phyloP scores from a whole-genome alignment of 139 green algal genomes.

The Micromonas pusilla region DNA sequence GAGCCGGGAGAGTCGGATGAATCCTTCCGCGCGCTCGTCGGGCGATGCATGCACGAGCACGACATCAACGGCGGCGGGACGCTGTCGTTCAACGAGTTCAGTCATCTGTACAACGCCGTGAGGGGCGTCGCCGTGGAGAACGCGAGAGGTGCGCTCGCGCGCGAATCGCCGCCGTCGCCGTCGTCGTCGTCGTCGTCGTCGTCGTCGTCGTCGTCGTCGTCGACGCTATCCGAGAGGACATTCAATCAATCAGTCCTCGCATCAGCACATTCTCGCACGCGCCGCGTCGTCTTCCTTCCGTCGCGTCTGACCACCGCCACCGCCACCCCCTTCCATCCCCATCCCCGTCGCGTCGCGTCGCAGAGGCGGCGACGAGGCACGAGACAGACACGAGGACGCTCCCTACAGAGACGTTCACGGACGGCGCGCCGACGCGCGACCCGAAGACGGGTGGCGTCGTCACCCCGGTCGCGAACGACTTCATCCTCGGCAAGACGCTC shows the following conservation, averaged over 20 bases:
- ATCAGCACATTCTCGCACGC: background rate
- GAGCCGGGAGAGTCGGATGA: background rate
- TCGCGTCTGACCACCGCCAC: background rate
- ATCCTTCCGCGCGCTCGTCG: background rate
- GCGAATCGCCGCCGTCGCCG: background rate
- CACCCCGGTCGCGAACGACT: background rate
- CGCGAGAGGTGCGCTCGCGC: background rate
- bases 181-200: constrained; percentile 3
- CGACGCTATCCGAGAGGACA: background rate
- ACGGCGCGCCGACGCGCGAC: background rate
- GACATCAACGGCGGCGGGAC: background rate
- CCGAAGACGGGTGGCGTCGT: background rate
- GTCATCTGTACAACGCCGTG: background rate
- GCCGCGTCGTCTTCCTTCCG: background rate
- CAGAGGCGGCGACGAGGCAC: background rate
- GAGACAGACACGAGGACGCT: background rate
- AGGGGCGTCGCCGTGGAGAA: background rate
- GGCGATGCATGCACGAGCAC: background rate
- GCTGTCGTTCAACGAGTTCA: background rate
- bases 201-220: background rate
- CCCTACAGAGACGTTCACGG: background rate
- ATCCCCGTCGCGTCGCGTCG: background rate
- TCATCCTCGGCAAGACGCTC: background rate
- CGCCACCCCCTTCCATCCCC: too few relatives aligned
- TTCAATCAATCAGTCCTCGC: background rate